Percentiles rank a stretch among this genome's conserved stretches.
phyloP scores from a whole-genome alignment of 192 early-diverging fungal species.

The Ambispora gerdemannii region DNA sequence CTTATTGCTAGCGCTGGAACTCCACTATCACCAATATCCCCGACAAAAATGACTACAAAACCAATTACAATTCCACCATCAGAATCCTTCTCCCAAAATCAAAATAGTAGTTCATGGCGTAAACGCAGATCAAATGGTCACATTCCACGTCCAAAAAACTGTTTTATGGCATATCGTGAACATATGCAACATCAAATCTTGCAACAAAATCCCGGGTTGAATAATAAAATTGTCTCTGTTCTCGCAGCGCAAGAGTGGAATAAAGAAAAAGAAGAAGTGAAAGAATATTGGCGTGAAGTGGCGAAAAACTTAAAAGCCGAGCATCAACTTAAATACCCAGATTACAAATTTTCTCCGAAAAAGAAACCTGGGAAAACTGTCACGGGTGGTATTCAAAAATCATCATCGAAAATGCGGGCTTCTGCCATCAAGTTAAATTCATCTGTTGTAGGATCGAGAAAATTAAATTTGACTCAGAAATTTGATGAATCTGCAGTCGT shows the following conservation, averaged over 20 bases:
- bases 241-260: conserved; percentile 35
- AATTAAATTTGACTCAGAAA: background rate
- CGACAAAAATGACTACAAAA: background rate
- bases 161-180: conserved; percentile 41
- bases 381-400: background rate
- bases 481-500: background rate
- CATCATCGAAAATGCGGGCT: background rate
- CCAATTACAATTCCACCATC: background rate
- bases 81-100: background rate
- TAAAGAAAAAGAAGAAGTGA: conserved; percentile 22
- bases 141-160: conserved; percentile 41
- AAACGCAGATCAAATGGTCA: conserved; percentile 25
- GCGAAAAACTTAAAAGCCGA: conserved; percentile 30
- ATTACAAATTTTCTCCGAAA: conserved; percentile 41
- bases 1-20: background rate
- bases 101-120: conserved; percentile 7
- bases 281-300: conserved; percentile 22
- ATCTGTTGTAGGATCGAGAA: background rate
- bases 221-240: conserved; percentile 33
- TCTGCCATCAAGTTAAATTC: background rate
- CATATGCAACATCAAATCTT: conserved; percentile 49
- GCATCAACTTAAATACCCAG: conserved; percentile 31
- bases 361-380: conserved; percentile 29
- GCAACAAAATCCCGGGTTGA: conserved; percentile 22
- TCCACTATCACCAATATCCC: background rate